A percentile compares a stretch with the other conserved stretches of the same genome.
These are phyloP conservation scores for Hericium erinaceus DNA, from an alignment of 768 basidiomycete genomes.

Conservation along the genomic window DNA sequence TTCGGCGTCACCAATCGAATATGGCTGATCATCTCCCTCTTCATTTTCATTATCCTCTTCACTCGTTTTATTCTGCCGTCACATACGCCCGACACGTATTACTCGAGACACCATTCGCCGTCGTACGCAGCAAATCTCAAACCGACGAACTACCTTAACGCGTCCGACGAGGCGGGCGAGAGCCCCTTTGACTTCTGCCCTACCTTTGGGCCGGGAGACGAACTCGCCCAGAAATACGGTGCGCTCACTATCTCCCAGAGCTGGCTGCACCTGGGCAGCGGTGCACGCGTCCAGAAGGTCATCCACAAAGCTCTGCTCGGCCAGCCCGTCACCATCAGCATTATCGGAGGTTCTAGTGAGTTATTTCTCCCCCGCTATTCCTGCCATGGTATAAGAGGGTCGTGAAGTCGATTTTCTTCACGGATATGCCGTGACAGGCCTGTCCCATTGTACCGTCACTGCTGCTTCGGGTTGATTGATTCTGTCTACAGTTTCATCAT, in stretches of 20 bases:
- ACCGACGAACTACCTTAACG: conserved; percentile 80
- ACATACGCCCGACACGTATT: conserved; percentile 12
- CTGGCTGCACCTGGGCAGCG: conserved; percentile 69
- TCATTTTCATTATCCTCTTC: conserved; percentile 46
- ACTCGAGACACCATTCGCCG: conserved; percentile 18
- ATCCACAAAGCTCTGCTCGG: conserved; percentile 78
- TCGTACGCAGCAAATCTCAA: conserved; percentile 34
- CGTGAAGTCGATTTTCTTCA: neutral
- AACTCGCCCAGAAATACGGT: conserved; percentile 72
- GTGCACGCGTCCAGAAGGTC: conserved; percentile 73
- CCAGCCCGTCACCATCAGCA: conserved; percentile 80
- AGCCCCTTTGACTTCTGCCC: conserved; percentile 93
- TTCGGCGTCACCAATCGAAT: conserved; percentile 62
- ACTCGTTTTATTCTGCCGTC: conserved; percentile 47
- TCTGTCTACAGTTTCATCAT: conserved; percentile 67
- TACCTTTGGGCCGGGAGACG: conserved; percentile 73
- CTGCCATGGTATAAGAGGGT: neutral
- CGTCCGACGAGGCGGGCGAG: conserved; percentile 34
- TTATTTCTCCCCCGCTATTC: neutral
- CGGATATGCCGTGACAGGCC: neutral
- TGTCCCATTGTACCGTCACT: neutral
- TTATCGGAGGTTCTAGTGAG: conserved; percentile 83
- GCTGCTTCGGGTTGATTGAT: conserved; percentile 1
- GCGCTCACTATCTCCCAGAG: conserved; percentile 63
- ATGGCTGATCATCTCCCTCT: conserved; percentile 47